Evolutionary conservation across 371 early-diverging fungal species (phyloP).

Genomic region (Mortierella sp.): DNA sequence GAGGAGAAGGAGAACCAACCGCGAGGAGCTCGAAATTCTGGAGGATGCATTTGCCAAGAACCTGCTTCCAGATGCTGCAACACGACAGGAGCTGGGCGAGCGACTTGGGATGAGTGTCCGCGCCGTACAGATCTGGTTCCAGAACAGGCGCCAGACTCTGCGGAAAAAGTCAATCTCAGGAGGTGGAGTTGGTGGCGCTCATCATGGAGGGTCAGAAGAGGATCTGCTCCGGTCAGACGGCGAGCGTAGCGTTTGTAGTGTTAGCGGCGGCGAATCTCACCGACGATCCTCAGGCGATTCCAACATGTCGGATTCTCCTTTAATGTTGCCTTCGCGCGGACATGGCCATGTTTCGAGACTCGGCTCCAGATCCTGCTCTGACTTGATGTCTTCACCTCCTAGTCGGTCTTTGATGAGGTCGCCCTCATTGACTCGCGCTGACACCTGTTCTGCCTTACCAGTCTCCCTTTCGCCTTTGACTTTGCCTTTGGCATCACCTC

Average conservation of each 20-base stretch:
- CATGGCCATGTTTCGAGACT: slow-evolving; percentile 7
- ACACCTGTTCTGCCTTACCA: slow-evolving; percentile 29
- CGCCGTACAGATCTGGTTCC: slow-evolving; percentile 97
- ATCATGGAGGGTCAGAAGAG: slow-evolving; percentile 31
- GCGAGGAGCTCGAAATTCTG: slow-evolving; percentile 72
- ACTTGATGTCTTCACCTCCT: slow-evolving; percentile 22
- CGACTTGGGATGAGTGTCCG: slow-evolving; percentile 88
- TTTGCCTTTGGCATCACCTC: background rate
- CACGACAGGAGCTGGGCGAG: slow-evolving; percentile 80
- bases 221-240: slow-evolving; percentile 30
- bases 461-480: slow-evolving; percentile 5
- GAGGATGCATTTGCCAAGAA: slow-evolving; percentile 73
- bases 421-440: slow-evolving; percentile 19
- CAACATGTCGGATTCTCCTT: slow-evolving; percentile 24
- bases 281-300: slow-evolving; percentile 42
- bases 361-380: slow-evolving; percentile 32
- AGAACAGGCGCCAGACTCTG: slow-evolving; percentile 82
- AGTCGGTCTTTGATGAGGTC: background rate
- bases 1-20: slow-evolving; percentile 73
- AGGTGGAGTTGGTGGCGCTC: background rate
- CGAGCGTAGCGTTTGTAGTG: slow-evolving; percentile 5
- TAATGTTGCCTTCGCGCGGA: background rate
- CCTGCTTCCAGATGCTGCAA: slow-evolving; percentile 79
- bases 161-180: slow-evolving; percentile 50
- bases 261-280: background rate